Evolutionary conservation across 164 flowering plant species (phyloP).

Genomic region (Berberis thunbergii): DNA sequence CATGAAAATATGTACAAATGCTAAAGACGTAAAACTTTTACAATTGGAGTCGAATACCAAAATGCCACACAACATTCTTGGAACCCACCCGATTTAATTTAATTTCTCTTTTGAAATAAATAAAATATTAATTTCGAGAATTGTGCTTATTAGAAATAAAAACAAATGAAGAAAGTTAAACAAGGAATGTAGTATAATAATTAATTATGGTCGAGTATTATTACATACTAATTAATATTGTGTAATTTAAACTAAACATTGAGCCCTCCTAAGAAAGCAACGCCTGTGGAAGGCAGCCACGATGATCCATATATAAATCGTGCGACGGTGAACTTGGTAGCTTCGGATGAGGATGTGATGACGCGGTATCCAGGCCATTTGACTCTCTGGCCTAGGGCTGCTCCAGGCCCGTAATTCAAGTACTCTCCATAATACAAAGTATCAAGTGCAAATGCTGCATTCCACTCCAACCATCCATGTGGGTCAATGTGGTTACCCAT

Average conservation of each 20-base stretch:
- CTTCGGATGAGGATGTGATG: constrained; percentile 15
- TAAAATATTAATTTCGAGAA: too few species aligned
- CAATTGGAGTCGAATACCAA: too few species aligned
- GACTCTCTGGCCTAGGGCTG: constrained; percentile 14
- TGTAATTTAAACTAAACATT: constrained; percentile 10
- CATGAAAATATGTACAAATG: too few species aligned
- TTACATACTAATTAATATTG: background rate
- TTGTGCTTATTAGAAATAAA: too few species aligned
- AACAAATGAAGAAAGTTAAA: too few species aligned
- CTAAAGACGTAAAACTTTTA: too few species aligned
- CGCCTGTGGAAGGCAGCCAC: constrained; percentile 24
- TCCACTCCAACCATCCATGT: constrained; percentile 22
- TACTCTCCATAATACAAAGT: constrained; percentile 24
- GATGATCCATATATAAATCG: constrained; percentile 21
- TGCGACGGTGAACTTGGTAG: constrained; percentile 18
- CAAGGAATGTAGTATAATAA: too few species aligned
- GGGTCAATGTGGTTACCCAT: constrained; percentile 17
- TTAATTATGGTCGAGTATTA: too few species aligned
- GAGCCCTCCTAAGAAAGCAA: constrained; percentile 17
- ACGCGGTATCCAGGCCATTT: constrained; percentile 23
- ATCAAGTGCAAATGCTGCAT: constrained; percentile 12
- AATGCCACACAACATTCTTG: too few species aligned
- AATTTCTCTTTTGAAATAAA: too few species aligned
- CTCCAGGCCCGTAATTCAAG: constrained; percentile 24
- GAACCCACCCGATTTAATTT: too few species aligned